Percentiles rank a stretch among this genome's conserved stretches.
Conservation (phyloP, 148 eudicot genomes). For the Spergularia bocconei region DNA sequence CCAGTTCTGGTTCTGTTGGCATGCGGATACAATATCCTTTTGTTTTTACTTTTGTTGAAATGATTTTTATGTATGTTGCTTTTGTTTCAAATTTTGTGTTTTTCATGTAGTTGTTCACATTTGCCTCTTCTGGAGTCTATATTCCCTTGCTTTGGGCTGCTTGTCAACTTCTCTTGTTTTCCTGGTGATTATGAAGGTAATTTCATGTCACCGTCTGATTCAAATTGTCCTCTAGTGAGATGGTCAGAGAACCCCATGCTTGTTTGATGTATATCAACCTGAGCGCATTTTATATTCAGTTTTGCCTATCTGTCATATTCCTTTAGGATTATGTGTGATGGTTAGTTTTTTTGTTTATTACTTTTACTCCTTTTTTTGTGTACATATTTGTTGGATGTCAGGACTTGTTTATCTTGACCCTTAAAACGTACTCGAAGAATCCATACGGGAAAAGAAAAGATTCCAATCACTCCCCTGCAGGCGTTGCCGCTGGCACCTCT, state of each 20-base stretch:
- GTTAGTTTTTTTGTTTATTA: neutral
- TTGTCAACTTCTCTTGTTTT: neutral
- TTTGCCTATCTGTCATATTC: no score
- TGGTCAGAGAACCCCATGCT: neutral
- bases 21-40: constrained; percentile 99
- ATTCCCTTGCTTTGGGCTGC: neutral
- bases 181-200: neutral
- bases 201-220: neutral
- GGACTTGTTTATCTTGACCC: constrained; percentile 43
- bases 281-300: neutral
- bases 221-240: neutral
- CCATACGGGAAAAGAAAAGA: constrained; percentile 95
- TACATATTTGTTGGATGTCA: neutral
- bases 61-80: neutral
- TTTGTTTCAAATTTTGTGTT: neutral
- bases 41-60: neutral
- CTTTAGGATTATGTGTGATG: neutral
- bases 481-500: constrained; percentile 29
- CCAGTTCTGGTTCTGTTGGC: constrained; percentile 95
- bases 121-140: constrained; percentile 2
- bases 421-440: constrained; percentile 80
- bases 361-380: neutral
- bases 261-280: neutral
- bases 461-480: constrained; percentile 41
- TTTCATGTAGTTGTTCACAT: neutral